phyloP scores from a whole-genome alignment of 2,329 filamentous ascomycete genomes.

The Niveomyces coronatus region DNA sequence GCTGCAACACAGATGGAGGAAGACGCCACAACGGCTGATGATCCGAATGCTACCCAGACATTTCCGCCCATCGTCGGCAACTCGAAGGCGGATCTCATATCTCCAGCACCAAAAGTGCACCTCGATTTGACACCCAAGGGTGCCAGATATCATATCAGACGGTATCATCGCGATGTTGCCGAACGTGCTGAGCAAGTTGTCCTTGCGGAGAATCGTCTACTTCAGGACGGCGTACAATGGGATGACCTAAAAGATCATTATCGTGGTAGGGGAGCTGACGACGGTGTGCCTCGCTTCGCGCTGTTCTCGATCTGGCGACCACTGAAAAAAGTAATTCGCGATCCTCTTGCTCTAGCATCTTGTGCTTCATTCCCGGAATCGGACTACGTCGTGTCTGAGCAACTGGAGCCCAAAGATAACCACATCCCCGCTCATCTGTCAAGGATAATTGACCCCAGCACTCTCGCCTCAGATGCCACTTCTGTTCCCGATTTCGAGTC shows the following conservation, averaged over 20 bases:
- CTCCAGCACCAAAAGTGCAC: constrained; percentile 9
- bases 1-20: neutral
- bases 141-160: constrained; percentile 9
- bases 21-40: neutral
- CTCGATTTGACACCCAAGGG: constrained; percentile 6
- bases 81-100: constrained; percentile 1
- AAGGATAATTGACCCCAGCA: constrained; percentile 3
- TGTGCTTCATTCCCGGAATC: constrained; percentile 5
- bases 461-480: neutral
- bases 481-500: no score
- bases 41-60: neutral
- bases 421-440: constrained; percentile 2
- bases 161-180: constrained; percentile 5
- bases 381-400: constrained; percentile 6
- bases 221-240: constrained; percentile 3
- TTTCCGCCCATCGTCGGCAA: constrained; percentile 5
- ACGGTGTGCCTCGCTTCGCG: constrained; percentile 5
- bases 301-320: constrained; percentile 10
- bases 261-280: neutral
- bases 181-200: neutral
- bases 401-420: constrained; percentile 2
- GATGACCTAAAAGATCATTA: constrained; percentile 7
- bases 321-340: constrained; percentile 6
- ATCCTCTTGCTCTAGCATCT: constrained; percentile 6
- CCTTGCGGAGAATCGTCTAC: constrained; percentile 1